Evolutionary conservation across 2,329 filamentous ascomycete genomes (phyloP), one percentile per base, ranked within the genome.

Genomic region (Ophiosphaerella korrae): DNA sequence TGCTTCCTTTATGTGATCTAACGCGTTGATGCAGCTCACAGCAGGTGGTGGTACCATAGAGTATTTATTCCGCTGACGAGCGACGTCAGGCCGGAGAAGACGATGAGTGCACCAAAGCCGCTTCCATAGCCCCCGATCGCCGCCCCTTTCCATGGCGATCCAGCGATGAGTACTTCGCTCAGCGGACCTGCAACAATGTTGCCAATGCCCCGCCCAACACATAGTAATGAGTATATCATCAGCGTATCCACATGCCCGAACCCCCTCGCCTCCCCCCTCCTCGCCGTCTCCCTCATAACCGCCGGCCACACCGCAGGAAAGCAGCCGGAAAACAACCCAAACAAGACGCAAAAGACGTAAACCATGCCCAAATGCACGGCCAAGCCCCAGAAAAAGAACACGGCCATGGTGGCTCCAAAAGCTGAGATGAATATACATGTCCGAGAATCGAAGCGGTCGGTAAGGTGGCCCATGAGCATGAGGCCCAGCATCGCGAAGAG

Each of bases 331-430:
- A 74, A 70, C 5, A 75, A 48, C 1, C 74, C 73, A 33, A 77
- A 78, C 8, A 64, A 42, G 45, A 70, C 42, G 34, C 55, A 63
- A 45, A 72, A 72, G 7, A 61, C 53, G 13, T 67, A 53, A 7
- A 83, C 62, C 0, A 67, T 50, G 0, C 63, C 57, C 55, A 74
- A 8, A 47, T 67, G 71, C 2, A 69, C 67, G 0, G 78, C 72
- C 13, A 80, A 62, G 0, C 80, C 80, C 80, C 80, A 83, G 24
- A 77, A 49, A 0, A 78, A 58, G 46, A 80, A 79, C 0, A 77
- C 66, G 0, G 76, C 73, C 1, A 77, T 7, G 1, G 68, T 71
- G 21, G 76, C 47, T 7, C 78, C 77, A 14, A 75, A 38, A 0
- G 75, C 75, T 1, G 75, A 77, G 32, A 79, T 63, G 1, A 76